A percentile compares a stretch with the other conserved stretches of the same genome.
These are phyloP conservation scores for Orbilia ellipsospora DNA, from an alignment of 2,329 filamentous ascomycete species.

Conservation along the genomic window DNA sequence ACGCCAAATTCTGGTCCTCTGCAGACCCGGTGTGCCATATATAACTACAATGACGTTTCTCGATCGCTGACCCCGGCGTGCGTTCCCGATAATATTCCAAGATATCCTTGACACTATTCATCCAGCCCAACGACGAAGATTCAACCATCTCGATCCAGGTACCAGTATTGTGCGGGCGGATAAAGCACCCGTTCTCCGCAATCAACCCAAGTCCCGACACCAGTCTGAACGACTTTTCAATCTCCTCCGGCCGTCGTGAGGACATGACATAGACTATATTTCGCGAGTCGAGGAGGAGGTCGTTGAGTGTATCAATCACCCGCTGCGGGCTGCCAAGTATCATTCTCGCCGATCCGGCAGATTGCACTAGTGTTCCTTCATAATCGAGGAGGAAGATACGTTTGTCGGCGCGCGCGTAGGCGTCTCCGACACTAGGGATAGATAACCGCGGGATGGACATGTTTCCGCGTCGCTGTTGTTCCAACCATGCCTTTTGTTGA, in stretches of 20 bases:
- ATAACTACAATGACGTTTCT: constrained; percentile 90
- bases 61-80: constrained; percentile 85
- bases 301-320: constrained; percentile 82
- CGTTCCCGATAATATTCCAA: constrained; percentile 90
- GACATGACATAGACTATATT: constrained; percentile 97
- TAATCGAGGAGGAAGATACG: constrained; percentile 92
- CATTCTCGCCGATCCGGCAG: constrained; percentile 84
- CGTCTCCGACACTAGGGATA: constrained; percentile 71
- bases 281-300: constrained; percentile 79
- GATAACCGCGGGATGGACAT: constrained; percentile 87
- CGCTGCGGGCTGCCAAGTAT: constrained; percentile 87
- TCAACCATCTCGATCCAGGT: constrained; percentile 77
- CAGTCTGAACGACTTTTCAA: constrained; percentile 84
- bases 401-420: constrained; percentile 74
- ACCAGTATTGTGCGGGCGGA: constrained; percentile 75
- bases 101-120: constrained; percentile 82
- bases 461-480: constrained; percentile 85
- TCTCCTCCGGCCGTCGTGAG: constrained; percentile 83
- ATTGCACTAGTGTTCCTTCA: constrained; percentile 89
- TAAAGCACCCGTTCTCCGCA: constrained; percentile 92
- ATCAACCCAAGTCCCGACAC: constrained; percentile 88
- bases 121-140: constrained; percentile 74
- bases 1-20: constrained; percentile 79
- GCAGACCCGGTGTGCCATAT: constrained; percentile 90
- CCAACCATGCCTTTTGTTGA: constrained; percentile 80